Conservation (phyloP, 202 grass and related monocot species). For the Digitaria exilis region DNA sequence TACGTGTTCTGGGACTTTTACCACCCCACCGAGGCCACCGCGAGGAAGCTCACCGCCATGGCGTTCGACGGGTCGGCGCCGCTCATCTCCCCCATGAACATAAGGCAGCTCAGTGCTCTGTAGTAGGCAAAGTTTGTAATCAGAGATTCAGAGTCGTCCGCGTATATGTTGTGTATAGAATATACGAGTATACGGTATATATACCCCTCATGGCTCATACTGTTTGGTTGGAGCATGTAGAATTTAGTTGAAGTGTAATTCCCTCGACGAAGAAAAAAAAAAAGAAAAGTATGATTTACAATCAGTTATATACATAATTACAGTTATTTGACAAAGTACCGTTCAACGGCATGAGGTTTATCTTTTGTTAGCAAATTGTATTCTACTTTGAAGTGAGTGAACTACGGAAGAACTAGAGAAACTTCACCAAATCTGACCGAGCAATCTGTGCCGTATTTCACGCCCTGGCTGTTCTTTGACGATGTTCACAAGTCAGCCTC, state of each 20-base stretch:
- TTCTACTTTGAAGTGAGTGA: too few relatives aligned
- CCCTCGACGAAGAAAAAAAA: not conserved
- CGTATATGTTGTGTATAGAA: not conserved
- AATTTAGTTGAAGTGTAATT: not conserved
- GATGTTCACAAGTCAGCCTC: not conserved
- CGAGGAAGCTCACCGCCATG: constrained; percentile 33
- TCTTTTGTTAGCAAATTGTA: too few relatives aligned
- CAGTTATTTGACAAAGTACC: too few relatives aligned
- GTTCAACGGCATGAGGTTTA: too few relatives aligned
- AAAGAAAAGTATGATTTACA: not conserved
- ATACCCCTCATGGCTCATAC: not conserved
- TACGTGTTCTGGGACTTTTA: constrained; percentile 83
- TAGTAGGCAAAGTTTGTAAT: not conserved
- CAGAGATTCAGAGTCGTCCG: not conserved
- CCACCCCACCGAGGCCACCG: constrained; percentile 71
- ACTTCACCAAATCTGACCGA: too few relatives aligned
- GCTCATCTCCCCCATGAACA: constrained; percentile 64
- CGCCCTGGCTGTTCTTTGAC: not conserved
- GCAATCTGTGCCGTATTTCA: not conserved
- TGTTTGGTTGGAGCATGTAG: not conserved
- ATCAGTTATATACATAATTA: not conserved
- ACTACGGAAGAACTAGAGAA: too few relatives aligned
- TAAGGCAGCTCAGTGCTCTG: constrained; percentile 45
- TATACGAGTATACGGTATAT: too few relatives aligned
- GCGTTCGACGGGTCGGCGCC: constrained; percentile 65